Evolutionary conservation across 1,284 basidiomycete genomes (phyloP).

Genomic region (Boletellus sp.): DNA sequence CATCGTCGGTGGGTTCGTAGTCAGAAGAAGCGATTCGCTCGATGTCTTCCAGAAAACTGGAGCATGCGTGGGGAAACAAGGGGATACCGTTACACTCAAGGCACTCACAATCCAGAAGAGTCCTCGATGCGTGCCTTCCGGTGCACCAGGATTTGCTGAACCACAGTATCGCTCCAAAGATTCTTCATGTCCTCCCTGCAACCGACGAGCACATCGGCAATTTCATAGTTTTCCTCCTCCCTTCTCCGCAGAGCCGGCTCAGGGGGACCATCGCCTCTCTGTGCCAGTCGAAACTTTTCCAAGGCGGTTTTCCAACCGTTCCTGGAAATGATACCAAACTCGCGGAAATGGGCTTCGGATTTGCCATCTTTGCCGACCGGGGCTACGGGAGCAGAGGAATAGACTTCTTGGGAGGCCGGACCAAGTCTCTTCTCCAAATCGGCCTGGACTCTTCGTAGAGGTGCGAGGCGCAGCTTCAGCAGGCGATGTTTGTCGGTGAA

Average conservation of each 20-base stretch:
- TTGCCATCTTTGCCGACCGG: slow-evolving; percentile 31
- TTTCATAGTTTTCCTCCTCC: slow-evolving; percentile 50
- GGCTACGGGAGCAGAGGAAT: slow-evolving; percentile 37
- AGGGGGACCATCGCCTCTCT: background rate
- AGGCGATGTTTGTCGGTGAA: slow-evolving; percentile 62
- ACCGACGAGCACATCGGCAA: slow-evolving; percentile 52
- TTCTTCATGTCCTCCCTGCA: slow-evolving; percentile 62
- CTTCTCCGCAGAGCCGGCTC: slow-evolving; percentile 32
- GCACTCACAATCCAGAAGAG: slow-evolving; percentile 64
- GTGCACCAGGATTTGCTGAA: slow-evolving; percentile 51
- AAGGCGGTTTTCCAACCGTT: slow-evolving; percentile 62
- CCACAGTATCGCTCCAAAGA: slow-evolving; percentile 60
- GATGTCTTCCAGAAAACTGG: slow-evolving; percentile 55
- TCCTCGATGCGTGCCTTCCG: slow-evolving; percentile 58
- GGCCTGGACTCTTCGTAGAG: slow-evolving; percentile 52
- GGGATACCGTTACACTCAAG: background rate
- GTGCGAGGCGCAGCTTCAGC: slow-evolving; percentile 54
- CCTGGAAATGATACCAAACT: slow-evolving; percentile 54
- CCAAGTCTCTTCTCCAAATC: slow-evolving; percentile 62
- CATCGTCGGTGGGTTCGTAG: slow-evolving; percentile 68
- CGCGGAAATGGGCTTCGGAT: slow-evolving; percentile 25
- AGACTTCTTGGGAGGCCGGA: slow-evolving; percentile 48
- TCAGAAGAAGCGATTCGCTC: slow-evolving; percentile 56
- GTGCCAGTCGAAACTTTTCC: slow-evolving; percentile 40
- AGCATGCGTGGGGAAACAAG: background rate